Conservation (phyloP, 768 basidiomycete genomes). For the Auricularia auricula-judae region DNA sequence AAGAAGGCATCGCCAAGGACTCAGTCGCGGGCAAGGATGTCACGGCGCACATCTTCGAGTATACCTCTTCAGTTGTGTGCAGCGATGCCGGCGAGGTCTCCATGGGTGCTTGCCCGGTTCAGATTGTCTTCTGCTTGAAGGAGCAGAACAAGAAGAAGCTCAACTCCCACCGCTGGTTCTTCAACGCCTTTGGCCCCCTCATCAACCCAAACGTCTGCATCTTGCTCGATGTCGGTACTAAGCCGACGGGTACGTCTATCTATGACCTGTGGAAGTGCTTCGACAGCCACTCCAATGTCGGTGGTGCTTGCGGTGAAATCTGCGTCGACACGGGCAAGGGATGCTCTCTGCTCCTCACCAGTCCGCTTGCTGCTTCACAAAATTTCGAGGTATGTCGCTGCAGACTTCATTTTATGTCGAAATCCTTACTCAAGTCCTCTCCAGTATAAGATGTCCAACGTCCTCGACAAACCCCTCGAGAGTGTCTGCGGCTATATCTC, state of each 20-base stretch:
- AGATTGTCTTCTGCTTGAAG: constrained; percentile 84
- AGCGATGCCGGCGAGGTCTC: constrained; percentile 74
- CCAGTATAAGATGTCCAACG: constrained; percentile 88
- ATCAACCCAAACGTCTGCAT: constrained; percentile 83
- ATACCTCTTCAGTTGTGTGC: constrained; percentile 69
- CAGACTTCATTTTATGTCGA: neutral
- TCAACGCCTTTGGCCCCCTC: constrained; percentile 87
- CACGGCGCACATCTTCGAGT: constrained; percentile 92
- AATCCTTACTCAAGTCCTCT: constrained; percentile 14
- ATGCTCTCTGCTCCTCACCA: constrained; percentile 58
- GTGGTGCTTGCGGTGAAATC: constrained; percentile 95
- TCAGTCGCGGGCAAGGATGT: constrained; percentile 82
- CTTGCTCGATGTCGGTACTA: constrained; percentile 90
- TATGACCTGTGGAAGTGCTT: constrained; percentile 98
- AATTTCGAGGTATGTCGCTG: constrained; percentile 60
- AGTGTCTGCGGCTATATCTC: constrained; percentile 82
- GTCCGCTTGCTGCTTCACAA: constrained; percentile 83
- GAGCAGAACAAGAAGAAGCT: constrained; percentile 97
- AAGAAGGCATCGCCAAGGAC: constrained; percentile 85
- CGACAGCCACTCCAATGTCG: constrained; percentile 74
- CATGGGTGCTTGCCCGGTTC: constrained; percentile 65
- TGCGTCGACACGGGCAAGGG: constrained; percentile 72
- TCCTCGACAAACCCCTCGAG: constrained; percentile 93
- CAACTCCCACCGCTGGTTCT: constrained; percentile 95
- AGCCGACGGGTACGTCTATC: constrained; percentile 87